phyloP scores from a whole-genome alignment of 495 filamentous ascomycete species.

The Daldinia decipiens region DNA sequence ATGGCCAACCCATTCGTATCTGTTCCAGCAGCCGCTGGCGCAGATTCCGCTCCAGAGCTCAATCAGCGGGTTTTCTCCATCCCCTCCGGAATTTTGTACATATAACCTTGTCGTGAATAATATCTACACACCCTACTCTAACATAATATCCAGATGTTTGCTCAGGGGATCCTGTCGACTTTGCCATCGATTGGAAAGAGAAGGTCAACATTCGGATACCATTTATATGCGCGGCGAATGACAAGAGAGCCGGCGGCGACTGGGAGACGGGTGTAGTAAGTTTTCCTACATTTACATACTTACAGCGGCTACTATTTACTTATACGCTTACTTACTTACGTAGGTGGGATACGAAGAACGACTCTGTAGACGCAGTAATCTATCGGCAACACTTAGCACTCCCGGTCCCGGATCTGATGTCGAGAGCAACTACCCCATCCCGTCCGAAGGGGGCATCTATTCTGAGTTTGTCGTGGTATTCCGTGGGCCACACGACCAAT shows the following conservation, averaged over 20 bases:
- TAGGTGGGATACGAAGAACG: slow-evolving; percentile 75
- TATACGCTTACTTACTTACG: neutral
- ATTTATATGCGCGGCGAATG: slow-evolving; percentile 79
- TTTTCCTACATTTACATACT: neutral
- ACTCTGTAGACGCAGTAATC: slow-evolving; percentile 75
- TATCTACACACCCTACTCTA: neutral
- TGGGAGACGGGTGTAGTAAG: slow-evolving; percentile 73
- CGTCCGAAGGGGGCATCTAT: slow-evolving; percentile 71
- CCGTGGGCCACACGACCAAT: slow-evolving; percentile 58
- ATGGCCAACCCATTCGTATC: slow-evolving; percentile 60
- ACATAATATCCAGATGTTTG: slow-evolving; percentile 58
- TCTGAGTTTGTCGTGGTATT: slow-evolving; percentile 68
- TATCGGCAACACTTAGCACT: slow-evolving; percentile 69
- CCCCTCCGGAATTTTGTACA: slow-evolving; percentile 57
- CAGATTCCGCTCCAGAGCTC: slow-evolving; percentile 52
- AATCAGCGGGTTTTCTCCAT: slow-evolving; percentile 44
- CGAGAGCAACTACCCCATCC: slow-evolving; percentile 72
- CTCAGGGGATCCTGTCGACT: slow-evolving; percentile 74
- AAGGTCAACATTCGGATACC: slow-evolving; percentile 60
- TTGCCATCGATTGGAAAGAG: slow-evolving; percentile 68
- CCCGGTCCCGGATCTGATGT: slow-evolving; percentile 56
- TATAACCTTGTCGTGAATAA: slow-evolving; percentile 4
- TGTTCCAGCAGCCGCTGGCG: slow-evolving; percentile 56
- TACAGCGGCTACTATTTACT: slow-evolving; percentile 17
- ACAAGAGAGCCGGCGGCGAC: slow-evolving; percentile 77